Conservation (phyloP, 1,284 basidiomycete genomes). For the Leccinum subfulvum region DNA sequence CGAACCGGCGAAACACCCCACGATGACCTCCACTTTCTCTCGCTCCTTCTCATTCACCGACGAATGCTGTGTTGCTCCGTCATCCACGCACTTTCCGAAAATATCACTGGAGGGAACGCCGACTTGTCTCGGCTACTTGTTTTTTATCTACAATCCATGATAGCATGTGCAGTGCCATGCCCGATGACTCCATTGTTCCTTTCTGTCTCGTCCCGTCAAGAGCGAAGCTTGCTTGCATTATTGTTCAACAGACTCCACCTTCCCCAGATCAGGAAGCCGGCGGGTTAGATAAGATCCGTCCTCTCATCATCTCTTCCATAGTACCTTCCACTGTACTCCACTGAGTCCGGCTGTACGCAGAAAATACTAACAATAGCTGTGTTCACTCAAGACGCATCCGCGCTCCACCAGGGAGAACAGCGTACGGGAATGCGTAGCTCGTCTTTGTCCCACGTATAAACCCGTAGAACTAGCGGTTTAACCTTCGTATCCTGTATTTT, state of each 20-base stretch:
- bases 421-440: slow-evolving; percentile 9
- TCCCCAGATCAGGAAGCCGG: slow-evolving; percentile 13
- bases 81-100: slow-evolving; percentile 2
- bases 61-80: slow-evolving; percentile 18
- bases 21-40: background rate
- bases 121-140: slow-evolving; percentile 12
- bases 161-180: background rate
- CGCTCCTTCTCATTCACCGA: slow-evolving; percentile 20
- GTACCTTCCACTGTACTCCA: background rate
- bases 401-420: slow-evolving; percentile 8
- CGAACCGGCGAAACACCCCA: background rate
- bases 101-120: background rate
- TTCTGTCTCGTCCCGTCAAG: background rate
- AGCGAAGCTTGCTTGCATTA: background rate
- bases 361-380: slow-evolving; percentile 21
- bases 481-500: slow-evolving; percentile 4
- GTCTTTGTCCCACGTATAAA: slow-evolving; percentile 6
- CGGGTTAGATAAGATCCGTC: slow-evolving; percentile 20
- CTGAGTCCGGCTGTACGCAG: slow-evolving; percentile 3
- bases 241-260: background rate
- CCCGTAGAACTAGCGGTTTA: background rate
- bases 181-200: background rate
- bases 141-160: background rate
- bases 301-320: background rate
- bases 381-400: slow-evolving; percentile 7